These are phyloP conservation scores for Amylocystis lapponica DNA, from an alignment of 768 basidiomycete species.

Conservation along the genomic window DNA sequence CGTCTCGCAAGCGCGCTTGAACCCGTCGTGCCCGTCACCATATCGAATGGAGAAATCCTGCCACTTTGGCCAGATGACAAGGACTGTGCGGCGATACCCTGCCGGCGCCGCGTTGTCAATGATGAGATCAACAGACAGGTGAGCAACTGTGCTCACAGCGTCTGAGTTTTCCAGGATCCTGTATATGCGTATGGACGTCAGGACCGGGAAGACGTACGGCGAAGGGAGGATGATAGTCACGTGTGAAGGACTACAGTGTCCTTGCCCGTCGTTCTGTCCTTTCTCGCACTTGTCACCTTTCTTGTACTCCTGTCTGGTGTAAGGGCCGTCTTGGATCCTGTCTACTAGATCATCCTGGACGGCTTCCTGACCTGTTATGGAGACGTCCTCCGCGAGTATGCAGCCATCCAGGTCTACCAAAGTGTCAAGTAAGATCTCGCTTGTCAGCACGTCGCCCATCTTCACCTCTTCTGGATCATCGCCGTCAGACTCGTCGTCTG, in stretches of 20 bases:
- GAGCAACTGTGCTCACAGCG: too few relatives aligned
- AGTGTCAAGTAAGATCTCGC: not conserved
- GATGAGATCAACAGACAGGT: too few relatives aligned
- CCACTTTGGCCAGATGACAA: slow-evolving; percentile 21
- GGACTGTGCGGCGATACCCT: slow-evolving; percentile 22
- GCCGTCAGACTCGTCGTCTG: not conserved
- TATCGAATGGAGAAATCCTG: slow-evolving; percentile 3
- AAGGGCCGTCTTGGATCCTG: slow-evolving; percentile 6
- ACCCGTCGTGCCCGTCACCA: slow-evolving; percentile 2
- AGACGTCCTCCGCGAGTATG: not conserved
- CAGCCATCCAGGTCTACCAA: slow-evolving; percentile 1
- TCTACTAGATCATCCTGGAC: slow-evolving; percentile 8
- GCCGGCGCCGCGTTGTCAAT: too few relatives aligned
- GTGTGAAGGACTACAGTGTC: too few relatives aligned
- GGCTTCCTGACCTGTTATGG: not conserved
- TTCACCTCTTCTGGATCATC: not conserved
- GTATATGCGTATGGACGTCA: too few relatives aligned
- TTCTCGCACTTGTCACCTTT: slow-evolving; percentile 23
- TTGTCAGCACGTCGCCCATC: not conserved
- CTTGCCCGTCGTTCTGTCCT: too few relatives aligned
- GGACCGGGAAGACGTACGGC: too few relatives aligned
- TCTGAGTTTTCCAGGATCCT: too few relatives aligned
- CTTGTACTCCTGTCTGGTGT: slow-evolving; percentile 22
- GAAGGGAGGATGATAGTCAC: too few relatives aligned
- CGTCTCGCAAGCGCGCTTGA: too few relatives aligned